Conservation (phyloP, 2,329 filamentous ascomycete genomes). For the Diplodia intermedia region DNA sequence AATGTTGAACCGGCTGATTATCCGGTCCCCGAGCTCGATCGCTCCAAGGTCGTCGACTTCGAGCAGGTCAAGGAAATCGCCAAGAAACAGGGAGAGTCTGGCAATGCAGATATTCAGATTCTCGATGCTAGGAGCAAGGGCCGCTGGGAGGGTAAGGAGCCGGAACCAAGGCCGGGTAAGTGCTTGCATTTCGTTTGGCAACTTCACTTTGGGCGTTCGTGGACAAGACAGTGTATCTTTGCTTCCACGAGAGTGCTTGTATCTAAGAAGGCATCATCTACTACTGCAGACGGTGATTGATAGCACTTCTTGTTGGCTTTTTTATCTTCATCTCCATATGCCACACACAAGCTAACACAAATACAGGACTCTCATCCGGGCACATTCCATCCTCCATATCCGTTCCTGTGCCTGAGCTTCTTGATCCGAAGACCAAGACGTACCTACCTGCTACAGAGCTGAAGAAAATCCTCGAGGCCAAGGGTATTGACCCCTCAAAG, state of each 20-base stretch:
- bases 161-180: conserved; percentile 82
- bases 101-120: conserved; percentile 82
- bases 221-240: not conserved
- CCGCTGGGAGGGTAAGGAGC: conserved; percentile 80
- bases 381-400: conserved; percentile 90
- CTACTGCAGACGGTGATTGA: not conserved
- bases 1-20: conserved; percentile 53
- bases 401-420: conserved; percentile 77
- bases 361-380: conserved; percentile 72
- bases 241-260: not conserved
- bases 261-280: not conserved
- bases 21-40: conserved; percentile 55
- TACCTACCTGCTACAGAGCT: conserved; percentile 76
- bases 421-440: conserved; percentile 84
- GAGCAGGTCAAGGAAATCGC: conserved; percentile 83
- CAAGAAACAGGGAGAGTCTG: conserved; percentile 79
- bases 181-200: conserved; percentile 54
- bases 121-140: conserved; percentile 83
- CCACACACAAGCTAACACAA: not conserved
- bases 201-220: not conserved
- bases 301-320: not conserved
- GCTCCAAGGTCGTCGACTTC: conserved; percentile 75
- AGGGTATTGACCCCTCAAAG: conserved; percentile 77
- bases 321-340: not conserved
- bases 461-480: conserved; percentile 76